Base-by-base conservation (phyloP, 73 alveolate species). In the Paramecium pentaurelia region DNA sequence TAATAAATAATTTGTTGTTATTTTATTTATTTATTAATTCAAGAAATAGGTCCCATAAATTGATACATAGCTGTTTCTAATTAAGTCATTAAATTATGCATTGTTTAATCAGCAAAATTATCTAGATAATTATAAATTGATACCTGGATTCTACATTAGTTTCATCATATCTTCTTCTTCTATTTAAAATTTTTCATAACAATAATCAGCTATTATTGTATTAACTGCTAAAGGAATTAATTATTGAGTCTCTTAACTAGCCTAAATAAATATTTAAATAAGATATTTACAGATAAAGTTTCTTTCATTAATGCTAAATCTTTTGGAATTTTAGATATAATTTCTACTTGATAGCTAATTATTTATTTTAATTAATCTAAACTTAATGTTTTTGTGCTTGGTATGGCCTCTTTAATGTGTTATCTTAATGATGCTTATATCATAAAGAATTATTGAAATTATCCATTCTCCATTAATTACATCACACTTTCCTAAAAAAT, bases 111-210 rank as follows among this genome's bases (percentile, higher is more conserved):
- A 37, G 58, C 16, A 73, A 34, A 40, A n/a, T 16, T 18, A 14
- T 18, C 86, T 71, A 32, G 7, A 27, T 12, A 34, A 54, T 54
- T 18, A 37, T 37, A 36, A 4, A 30, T 36, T 37, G 18, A 36
- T 37, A 73, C 87, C 8, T 36, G 40, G 42, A 73, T 73, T 73
- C 47, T 34, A 6, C 20, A 73, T 73, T 68, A 73, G 37, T 73
- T 18, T 38, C 12, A 73, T 73, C 58, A 73, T 37, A 12, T 73
- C 87, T 73, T 73, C 87, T n/a, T 73, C 87, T 73, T 73, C 87
- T n/a, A 73, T n/a, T 73, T 73, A 0, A n/a, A 73, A 73, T 73
- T 5, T 14, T 2, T 73, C 87, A 73, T 14, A 73, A 6, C 25
- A 34, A 8, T 22, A 73, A 37, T 73, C 87, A 4, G 12, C 64